These are phyloP conservation scores for Sanguinoderma infundibulare DNA, from an alignment of 1,284 basidiomycete species.

Conservation along the genomic window DNA sequence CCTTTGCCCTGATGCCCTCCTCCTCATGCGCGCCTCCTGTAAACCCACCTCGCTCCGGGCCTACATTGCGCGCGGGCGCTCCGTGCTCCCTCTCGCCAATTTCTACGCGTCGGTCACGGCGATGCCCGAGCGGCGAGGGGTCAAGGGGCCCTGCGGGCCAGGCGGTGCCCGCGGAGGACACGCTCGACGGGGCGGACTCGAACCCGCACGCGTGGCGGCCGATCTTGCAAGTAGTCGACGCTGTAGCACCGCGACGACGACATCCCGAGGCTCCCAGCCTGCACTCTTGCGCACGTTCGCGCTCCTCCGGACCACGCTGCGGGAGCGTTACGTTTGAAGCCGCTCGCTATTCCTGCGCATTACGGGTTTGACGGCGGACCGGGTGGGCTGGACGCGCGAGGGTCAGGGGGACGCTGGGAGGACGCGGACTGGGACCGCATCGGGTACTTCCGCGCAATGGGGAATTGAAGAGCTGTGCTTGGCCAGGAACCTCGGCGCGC, in stretches of 20 bases:
- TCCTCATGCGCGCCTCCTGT: constrained; percentile 44
- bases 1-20: constrained; percentile 30
- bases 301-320: constrained; percentile 47
- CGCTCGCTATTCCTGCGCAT: constrained; percentile 62
- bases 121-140: constrained; percentile 7
- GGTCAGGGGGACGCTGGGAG: constrained; percentile 37
- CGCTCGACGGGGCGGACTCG: constrained; percentile 37
- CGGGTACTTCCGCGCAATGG: constrained; percentile 22
- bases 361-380: constrained; percentile 52
- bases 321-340: constrained; percentile 43
- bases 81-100: constrained; percentile 35
- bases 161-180: constrained; percentile 31
- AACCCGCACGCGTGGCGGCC: constrained; percentile 58
- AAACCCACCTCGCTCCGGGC: constrained; percentile 34
- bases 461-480: neutral
- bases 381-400: constrained; percentile 56
- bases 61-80: constrained; percentile 44
- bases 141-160: neutral
- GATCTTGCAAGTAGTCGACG: constrained; percentile 50
- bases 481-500: neutral
- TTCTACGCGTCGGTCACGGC: constrained; percentile 38
- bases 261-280: constrained; percentile 60
- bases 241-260: constrained; percentile 65
- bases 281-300: constrained; percentile 55
- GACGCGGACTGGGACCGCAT: constrained; percentile 32